These are phyloP conservation scores for Mucor mucedo DNA, from an alignment of 371 early-diverging fungal species.

Conservation along the genomic window DNA sequence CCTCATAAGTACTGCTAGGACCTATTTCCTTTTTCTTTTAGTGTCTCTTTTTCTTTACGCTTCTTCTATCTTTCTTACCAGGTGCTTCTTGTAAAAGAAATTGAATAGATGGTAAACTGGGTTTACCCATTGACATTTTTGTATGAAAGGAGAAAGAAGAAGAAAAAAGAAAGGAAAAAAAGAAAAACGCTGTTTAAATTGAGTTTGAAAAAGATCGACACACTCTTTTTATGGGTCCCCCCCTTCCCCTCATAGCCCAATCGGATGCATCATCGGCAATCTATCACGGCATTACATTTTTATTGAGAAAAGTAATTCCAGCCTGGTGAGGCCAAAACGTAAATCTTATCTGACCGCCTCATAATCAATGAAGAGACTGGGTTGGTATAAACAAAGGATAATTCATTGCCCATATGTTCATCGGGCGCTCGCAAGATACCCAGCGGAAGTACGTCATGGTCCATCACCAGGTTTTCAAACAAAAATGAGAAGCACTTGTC, in stretches of 20 bases:
- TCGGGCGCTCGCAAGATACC: constrained; percentile 54
- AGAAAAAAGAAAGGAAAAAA: not conserved
- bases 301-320: constrained; percentile 26
- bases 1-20: not conserved
- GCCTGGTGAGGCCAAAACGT: constrained; percentile 35
- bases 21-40: not conserved
- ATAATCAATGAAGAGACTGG: constrained; percentile 46
- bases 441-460: constrained; percentile 45
- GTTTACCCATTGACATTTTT: constrained; percentile 27
- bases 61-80: not conserved
- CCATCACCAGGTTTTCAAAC: constrained; percentile 43
- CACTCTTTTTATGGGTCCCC: too few relatives aligned
- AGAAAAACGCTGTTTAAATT: constrained; percentile 5
- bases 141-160: constrained; percentile 1
- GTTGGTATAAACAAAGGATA: constrained; percentile 59
- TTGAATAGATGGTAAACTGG: constrained; percentile 41
- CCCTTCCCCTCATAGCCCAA: too few relatives aligned
- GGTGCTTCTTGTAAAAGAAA: constrained; percentile 32
- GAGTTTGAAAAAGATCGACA: not conserved
- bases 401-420: constrained; percentile 47
- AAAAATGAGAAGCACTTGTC: constrained; percentile 43
- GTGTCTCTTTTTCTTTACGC: not conserved
- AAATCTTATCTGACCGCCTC: constrained; percentile 34
- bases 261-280: too few relatives aligned
- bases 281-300: too few relatives aligned